Percentiles rank a stretch among this genome's conserved stretches.
Conservation (phyloP, 352 stramenopile genomes). For the Blastocystis hominis region DNA sequence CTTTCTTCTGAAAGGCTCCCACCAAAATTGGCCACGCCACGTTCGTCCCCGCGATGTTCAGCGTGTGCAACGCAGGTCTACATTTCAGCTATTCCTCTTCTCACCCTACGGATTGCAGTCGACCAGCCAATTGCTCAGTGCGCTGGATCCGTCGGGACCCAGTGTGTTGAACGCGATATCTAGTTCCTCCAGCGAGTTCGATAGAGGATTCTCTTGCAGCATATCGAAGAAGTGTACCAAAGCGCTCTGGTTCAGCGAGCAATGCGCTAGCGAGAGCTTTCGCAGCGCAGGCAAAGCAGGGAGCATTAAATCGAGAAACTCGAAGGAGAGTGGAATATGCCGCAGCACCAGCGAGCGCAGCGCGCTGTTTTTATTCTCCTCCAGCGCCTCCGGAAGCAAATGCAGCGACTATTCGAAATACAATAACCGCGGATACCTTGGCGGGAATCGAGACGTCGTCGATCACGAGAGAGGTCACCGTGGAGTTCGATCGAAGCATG, state of each 20-base stretch:
- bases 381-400: background rate
- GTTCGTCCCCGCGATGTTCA: background rate
- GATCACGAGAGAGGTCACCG: background rate
- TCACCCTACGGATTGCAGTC: background rate
- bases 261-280: background rate
- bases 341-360: background rate
- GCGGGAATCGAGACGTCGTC: background rate
- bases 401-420: background rate
- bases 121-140: background rate
- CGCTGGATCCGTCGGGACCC: constrained; percentile 8
- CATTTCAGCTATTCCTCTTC: too few species aligned
- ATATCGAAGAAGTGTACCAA: background rate
- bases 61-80: background rate
- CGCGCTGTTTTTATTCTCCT: background rate
- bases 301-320: background rate
- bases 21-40: background rate
- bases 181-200: background rate
- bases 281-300: background rate
- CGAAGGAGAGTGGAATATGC: background rate
- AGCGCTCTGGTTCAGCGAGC: background rate
- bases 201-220: background rate
- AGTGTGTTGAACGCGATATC: constrained; percentile 8
- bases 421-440: background rate
- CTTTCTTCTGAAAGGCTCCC: background rate
- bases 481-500: background rate